Percentiles rank a stretch among this genome's conserved stretches.
Conservation (phyloP, 78 protist species). For the Isochrysis galbana region DNA sequence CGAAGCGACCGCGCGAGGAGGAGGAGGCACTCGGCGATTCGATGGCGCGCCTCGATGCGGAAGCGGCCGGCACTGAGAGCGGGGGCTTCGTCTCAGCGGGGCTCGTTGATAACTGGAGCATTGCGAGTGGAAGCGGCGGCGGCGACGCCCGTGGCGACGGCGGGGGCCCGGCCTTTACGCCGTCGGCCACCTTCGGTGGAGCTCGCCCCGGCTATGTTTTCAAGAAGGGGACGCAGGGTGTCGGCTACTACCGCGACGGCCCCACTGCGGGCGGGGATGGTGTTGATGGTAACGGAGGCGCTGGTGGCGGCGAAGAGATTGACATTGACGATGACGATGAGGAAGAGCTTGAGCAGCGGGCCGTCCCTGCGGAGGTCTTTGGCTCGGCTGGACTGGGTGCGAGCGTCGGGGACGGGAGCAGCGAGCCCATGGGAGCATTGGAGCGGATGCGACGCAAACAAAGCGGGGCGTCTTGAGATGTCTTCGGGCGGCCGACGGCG, state of each 20-base stretch:
- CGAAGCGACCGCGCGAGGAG: not conserved
- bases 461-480: too few species aligned
- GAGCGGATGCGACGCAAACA: not conserved
- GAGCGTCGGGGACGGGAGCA: not conserved
- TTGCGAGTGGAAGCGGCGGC: too few species aligned
- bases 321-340: constrained; percentile 39
- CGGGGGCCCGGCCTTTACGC: too few species aligned
- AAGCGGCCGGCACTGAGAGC: not conserved
- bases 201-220: not conserved
- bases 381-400: not conserved
- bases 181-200: not conserved
- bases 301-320: constrained; percentile 24
- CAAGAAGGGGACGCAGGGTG: not conserved
- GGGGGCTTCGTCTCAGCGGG: not conserved
- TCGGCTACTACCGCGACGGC: not conserved
- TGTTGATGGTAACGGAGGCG: too few species aligned
- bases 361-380: not conserved
- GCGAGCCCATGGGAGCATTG: not conserved
- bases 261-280: not conserved
- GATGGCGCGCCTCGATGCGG: not conserved
- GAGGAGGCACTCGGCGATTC: not conserved
- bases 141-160: not conserved
- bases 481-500: too few species aligned
- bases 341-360: not conserved
- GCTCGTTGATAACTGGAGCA: not conserved